Evolutionary conservation across 1,284 basidiomycete genomes (phyloP).

Genomic region (Austroboletus novae-zelandiae): DNA sequence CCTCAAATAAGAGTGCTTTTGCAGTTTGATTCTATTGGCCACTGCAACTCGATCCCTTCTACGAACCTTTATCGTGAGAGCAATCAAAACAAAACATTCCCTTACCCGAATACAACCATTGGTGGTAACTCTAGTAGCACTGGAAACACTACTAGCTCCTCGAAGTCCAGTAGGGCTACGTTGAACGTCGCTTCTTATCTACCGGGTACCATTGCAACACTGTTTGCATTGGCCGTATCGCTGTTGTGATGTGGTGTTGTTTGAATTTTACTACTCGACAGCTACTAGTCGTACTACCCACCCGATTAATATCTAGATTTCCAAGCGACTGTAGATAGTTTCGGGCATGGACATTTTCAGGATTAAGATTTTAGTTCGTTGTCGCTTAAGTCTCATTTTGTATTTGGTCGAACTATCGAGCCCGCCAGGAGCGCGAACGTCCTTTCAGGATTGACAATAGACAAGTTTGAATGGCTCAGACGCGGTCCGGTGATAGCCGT

Average conservation of each 20-base stretch:
- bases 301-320: conserved; percentile 23
- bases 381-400: no score
- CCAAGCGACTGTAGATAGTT: conserved; percentile 22
- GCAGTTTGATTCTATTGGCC: conserved; percentile 65
- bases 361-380: conserved; percentile 4
- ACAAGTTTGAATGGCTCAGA: background rate
- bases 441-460: no score
- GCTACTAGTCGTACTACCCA: conserved; percentile 13
- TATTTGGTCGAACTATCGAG: no score
- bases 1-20: background rate
- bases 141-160: conserved; percentile 1
- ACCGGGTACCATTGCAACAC: conserved; percentile 5
- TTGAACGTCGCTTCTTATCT: conserved; percentile 17
- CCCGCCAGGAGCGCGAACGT: no score
- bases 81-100: conserved; percentile 60
- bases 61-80: conserved; percentile 64
- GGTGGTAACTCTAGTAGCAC: conserved; percentile 6
- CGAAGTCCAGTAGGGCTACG: conserved; percentile 3
- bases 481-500: conserved; percentile 18
- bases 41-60: conserved; percentile 53
- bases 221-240: conserved; percentile 13
- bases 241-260: conserved; percentile 15
- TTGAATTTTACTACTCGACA: background rate
- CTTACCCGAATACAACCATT: conserved; percentile 34
- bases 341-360: conserved; percentile 12